Evolutionary conservation across 441 rosid species (phyloP), one percentile per base, ranked within the genome.

Genomic region (Manihot esculenta): DNA sequence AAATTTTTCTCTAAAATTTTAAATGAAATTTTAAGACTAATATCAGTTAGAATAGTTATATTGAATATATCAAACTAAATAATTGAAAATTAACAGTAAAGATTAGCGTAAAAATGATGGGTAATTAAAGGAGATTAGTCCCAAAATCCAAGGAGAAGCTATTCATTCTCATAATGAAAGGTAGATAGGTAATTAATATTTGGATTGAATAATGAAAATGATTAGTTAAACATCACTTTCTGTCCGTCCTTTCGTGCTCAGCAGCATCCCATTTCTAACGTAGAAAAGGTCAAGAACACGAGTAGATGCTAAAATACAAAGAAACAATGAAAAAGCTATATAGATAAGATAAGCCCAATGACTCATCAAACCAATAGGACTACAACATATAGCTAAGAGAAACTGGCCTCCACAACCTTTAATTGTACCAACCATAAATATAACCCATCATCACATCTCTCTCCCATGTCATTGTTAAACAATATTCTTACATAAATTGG

Each of bases 321-420:
- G 70, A 8, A 45, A 7, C 10, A 15, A 54, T 20, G 23, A 21
- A 23, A 53, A 17, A 38, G 41, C n/a, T 14, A 41, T 27, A 18
- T 56, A 18, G 79, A 80, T 71, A 75, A 73, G 84, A 81, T 81
- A 75, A 79, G 84, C 74, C 35, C 58, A 9, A 56, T 71, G 84
- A 75, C 72, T 64, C 83, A 64, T 64, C 75, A 75, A 70, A 68
- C 75, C 80, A 72, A 75, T 45, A 23, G 20, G 62, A 60, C 61
- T 13, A 62, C 35, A 63, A 50, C 69, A 59, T 54, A 23, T 54
- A 54, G 7, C n/a, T n/a, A n/a, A n/a, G 27, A 33, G 33, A 77
- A 69, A 48, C 44, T 62, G 62, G 48, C 42, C 68, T 77, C 73
- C 62, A 64, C 74, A 23, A 51, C 27, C 17, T 27, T 12, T n/a